phyloP scores from a whole-genome alignment of 2,329 filamentous ascomycete species.

The Chlorencoelia australis region DNA sequence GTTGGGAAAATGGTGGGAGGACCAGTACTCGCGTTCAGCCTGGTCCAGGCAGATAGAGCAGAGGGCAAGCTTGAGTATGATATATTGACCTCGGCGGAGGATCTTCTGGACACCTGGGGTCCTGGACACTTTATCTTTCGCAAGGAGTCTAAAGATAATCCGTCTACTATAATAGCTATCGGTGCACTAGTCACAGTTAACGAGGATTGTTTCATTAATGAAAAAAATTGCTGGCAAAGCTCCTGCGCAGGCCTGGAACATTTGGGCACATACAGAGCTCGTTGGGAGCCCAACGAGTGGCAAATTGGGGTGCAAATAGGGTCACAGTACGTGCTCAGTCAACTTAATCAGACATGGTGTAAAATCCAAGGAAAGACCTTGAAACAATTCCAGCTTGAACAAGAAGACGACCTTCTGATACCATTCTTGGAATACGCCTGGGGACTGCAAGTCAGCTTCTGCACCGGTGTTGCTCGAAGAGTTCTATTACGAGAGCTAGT shows the following conservation, averaged over 20 bases:
- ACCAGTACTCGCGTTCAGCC: constrained; percentile 7
- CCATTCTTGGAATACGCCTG: constrained; percentile 6
- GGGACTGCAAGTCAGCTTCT: constrained; percentile 20
- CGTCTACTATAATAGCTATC: constrained; percentile 1
- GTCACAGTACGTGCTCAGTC: constrained; percentile 1
- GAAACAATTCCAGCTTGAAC: constrained; percentile 1
- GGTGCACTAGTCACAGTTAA: no score
- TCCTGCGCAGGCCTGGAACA: no score
- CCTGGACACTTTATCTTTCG: constrained; percentile 8
- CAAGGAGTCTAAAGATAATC: not conserved
- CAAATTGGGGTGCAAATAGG: constrained; percentile 1
- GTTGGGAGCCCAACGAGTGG: no score
- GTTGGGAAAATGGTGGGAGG: constrained; percentile 10
- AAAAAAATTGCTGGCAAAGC: no score
- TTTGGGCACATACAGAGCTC: no score
- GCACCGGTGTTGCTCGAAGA: constrained; percentile 16
- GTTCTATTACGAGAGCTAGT: no score
- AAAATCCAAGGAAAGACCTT: constrained; percentile 1
- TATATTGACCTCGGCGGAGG: constrained; percentile 9
- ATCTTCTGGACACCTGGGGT: constrained; percentile 17
- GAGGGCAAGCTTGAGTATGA: constrained; percentile 1
- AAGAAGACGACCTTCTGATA: constrained; percentile 5
- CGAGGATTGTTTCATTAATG: no score
- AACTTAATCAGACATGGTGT: constrained; percentile 8
- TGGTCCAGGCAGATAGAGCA: not conserved